A percentile compares a stretch with the other conserved stretches of the same genome.
phyloP scores from a whole-genome alignment of 306 rosid species.

The Prinsepia uniflora region DNA sequence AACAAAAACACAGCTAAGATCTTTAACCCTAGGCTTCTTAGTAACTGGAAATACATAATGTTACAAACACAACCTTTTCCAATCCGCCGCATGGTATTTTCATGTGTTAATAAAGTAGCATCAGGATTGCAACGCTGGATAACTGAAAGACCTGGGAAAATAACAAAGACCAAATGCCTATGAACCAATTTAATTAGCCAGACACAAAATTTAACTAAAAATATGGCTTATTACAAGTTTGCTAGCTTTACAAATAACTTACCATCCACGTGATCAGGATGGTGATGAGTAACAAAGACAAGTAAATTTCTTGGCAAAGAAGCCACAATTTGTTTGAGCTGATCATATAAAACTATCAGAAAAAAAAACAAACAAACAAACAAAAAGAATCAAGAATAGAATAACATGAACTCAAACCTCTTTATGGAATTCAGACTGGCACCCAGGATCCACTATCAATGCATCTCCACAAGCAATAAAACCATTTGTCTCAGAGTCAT shows the following conservation, averaged over 20 bases:
- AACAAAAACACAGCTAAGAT: background rate
- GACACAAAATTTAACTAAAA: background rate
- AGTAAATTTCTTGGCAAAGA: constrained; percentile 72
- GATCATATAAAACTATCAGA: constrained; percentile 27
- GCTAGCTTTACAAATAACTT: constrained; percentile 23
- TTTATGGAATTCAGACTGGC: constrained; percentile 58
- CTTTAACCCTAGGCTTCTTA: background rate
- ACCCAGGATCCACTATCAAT: constrained; percentile 86
- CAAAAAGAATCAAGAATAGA: background rate
- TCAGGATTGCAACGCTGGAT: constrained; percentile 80
- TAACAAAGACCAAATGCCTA: background rate
- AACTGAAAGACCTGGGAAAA: constrained; percentile 70
- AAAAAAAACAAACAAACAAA: background rate
- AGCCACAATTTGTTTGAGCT: constrained; percentile 64
- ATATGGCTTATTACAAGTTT: background rate
- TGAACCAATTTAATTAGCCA: background rate
- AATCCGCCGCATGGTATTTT: constrained; percentile 67
- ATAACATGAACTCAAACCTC: constrained; percentile 43
- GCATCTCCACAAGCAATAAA: constrained; percentile 73
- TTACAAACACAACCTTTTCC: constrained; percentile 50
- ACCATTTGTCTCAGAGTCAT: constrained; percentile 29
- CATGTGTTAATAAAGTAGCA: constrained; percentile 67
- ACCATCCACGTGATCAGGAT: constrained; percentile 84
- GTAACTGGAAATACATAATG: background rate
- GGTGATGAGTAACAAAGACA: constrained; percentile 88